Conservation (phyloP, 208 protist species). For the Trypanosoma lewisi region DNA sequence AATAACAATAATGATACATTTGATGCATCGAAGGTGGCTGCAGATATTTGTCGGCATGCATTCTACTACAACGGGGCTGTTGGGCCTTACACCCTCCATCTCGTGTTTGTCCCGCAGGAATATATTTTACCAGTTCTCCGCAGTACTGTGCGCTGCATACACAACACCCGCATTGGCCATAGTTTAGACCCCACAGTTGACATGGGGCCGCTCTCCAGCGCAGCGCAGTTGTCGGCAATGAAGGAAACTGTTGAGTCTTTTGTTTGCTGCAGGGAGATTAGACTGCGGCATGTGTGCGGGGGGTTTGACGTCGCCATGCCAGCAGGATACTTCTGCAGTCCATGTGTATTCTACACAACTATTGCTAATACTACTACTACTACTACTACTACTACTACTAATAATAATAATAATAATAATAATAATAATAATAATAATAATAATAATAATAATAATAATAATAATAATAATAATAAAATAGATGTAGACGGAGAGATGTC, state of each 20-base stretch:
- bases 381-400: no score
- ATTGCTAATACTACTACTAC: neutral
- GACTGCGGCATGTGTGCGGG: conserved; percentile 34
- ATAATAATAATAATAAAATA: no score
- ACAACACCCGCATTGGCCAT: conserved; percentile 28
- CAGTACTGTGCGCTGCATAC: conserved; percentile 12
- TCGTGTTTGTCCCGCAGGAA: conserved; percentile 29
- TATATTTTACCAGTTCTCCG: conserved; percentile 27
- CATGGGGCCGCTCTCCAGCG: conserved; percentile 27
- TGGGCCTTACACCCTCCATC: conserved; percentile 13
- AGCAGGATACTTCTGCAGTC: conserved; percentile 32
- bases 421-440: no score
- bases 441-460: no score
- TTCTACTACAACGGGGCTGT: conserved; percentile 19
- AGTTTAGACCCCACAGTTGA: conserved; percentile 28
- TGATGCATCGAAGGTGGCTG: neutral
- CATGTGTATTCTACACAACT: conserved; percentile 30
- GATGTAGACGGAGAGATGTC: no score
- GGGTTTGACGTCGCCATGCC: conserved; percentile 34
- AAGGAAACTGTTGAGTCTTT: conserved; percentile 17
- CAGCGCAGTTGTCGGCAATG: conserved; percentile 19
- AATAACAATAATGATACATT: neutral
- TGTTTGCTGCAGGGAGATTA: conserved; percentile 2
- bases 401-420: no score
- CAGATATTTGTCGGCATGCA: conserved; percentile 15